A percentile compares a stretch with the other conserved stretches of the same genome.
Conservation (phyloP, 495 filamentous ascomycete species). For the Chaetomium cochliodes region DNA sequence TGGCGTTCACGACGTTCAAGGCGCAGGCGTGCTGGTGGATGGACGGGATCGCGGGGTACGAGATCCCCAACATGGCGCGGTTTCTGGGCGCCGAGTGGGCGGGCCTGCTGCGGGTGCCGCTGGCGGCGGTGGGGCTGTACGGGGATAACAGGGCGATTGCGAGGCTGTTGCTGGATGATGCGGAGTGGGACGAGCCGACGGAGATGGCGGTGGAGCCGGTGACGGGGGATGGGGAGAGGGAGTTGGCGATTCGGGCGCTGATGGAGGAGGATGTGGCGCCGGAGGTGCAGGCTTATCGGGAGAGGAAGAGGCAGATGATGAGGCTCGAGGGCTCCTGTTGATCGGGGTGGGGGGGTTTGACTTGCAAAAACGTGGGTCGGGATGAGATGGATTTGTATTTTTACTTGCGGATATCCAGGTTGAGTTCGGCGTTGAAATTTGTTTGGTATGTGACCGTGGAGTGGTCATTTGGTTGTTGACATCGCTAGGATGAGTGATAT, state of each 20-base stretch:
- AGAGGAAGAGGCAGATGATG: not conserved
- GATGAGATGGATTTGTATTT: not conserved
- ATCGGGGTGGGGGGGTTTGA: not conserved
- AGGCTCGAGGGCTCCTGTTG: not conserved
- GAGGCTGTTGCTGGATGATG: constrained; percentile 40
- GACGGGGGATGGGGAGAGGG: constrained; percentile 12
- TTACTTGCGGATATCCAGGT: not conserved
- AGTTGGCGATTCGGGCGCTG: constrained; percentile 17
- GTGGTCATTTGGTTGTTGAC: not conserved
- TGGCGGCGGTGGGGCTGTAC: constrained; percentile 27
- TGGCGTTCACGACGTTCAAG: constrained; percentile 45
- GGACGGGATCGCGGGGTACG: constrained; percentile 38
- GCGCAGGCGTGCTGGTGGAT: constrained; percentile 45
- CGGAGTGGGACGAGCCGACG: constrained; percentile 33
- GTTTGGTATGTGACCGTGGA: not conserved
- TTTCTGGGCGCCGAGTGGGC: constrained; percentile 40
- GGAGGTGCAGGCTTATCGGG: not conserved
- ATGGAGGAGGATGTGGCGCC: constrained; percentile 5
- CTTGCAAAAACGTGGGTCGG: too few relatives aligned
- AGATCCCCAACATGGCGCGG: constrained; percentile 43
- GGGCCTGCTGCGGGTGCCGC: constrained; percentile 38
- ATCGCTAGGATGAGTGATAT: not conserved
- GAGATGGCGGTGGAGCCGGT: constrained; percentile 24
- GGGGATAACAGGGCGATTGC: constrained; percentile 30
- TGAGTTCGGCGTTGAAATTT: not conserved